These are phyloP conservation scores for Anthracocystis setariae DNA, from an alignment of 1,284 basidiomycete species.

Conservation along the genomic window DNA sequence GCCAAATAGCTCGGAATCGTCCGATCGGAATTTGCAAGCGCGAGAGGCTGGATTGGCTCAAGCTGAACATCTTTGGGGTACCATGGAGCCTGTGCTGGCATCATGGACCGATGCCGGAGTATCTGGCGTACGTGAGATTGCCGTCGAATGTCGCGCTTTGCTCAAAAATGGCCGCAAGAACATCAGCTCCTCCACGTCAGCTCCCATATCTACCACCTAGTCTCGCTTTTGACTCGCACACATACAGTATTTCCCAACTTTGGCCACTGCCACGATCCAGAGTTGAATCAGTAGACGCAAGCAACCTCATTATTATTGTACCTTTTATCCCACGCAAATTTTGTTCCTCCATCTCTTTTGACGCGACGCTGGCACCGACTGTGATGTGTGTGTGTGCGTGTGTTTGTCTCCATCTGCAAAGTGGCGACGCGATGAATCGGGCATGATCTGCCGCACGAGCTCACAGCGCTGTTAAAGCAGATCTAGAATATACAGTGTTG, in stretches of 20 bases:
- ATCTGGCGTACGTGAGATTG: constrained; percentile 47
- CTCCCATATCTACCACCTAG: neutral
- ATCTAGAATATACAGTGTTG: constrained; percentile 29
- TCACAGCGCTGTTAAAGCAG: too few relatives aligned
- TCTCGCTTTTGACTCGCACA: too few relatives aligned
- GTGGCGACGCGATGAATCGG: too few relatives aligned
- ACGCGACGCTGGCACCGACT: neutral
- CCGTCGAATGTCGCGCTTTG: constrained; percentile 49
- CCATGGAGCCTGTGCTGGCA: constrained; percentile 52
- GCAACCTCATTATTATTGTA: too few relatives aligned
- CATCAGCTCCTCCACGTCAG: constrained; percentile 1
- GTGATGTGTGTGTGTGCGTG: neutral
- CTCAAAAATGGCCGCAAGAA: constrained; percentile 49
- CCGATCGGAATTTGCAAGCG: constrained; percentile 4
- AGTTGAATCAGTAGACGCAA: neutral
- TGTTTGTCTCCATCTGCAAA: too few relatives aligned
- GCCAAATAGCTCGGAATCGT: neutral
- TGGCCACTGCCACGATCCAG: neutral
- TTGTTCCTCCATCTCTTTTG: too few relatives aligned
- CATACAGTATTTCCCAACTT: too few relatives aligned
- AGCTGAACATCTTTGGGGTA: constrained; percentile 54
- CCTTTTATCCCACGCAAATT: too few relatives aligned
- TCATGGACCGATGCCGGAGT: constrained; percentile 56
- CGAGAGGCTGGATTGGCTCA: constrained; percentile 39
- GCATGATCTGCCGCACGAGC: too few relatives aligned